A percentile compares a stretch with the other conserved stretches of the same genome.
These are phyloP conservation scores for Lentinus tigrinus DNA, from an alignment of 768 basidiomycete species.

Conservation along the genomic window DNA sequence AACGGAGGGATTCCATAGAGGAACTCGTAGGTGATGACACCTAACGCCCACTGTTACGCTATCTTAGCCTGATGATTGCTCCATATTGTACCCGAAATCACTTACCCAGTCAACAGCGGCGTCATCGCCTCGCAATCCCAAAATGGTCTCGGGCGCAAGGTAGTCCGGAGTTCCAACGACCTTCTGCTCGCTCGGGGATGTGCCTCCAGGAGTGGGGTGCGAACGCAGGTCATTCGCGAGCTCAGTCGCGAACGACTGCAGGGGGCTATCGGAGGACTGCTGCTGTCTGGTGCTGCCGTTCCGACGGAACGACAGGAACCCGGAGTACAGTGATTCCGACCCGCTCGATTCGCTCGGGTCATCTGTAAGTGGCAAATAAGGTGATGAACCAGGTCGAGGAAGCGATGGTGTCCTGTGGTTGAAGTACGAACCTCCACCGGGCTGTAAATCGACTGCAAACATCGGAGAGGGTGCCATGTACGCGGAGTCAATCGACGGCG, in stretches of 20 bases:
- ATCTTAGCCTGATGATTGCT: constrained; percentile 16
- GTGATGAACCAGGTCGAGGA: constrained; percentile 60
- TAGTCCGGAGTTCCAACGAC: constrained; percentile 99
- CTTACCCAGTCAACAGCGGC: constrained; percentile 95
- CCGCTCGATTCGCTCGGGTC: constrained; percentile 85
- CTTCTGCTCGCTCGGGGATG: constrained; percentile 84
- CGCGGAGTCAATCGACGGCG: constrained; percentile 78
- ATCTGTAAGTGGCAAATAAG: constrained; percentile 71
- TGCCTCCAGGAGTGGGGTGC: constrained; percentile 65
- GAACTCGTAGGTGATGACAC: constrained; percentile 98
- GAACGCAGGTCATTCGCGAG: constrained; percentile 81
- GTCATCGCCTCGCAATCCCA: constrained; percentile 94
- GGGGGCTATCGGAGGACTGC: constrained; percentile 63
- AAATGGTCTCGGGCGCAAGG: constrained; percentile 91
- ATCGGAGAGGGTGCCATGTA: constrained; percentile 77
- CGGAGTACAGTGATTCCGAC: constrained; percentile 67
- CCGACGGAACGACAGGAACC: constrained; percentile 49
- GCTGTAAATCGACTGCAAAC: constrained; percentile 51
- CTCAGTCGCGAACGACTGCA: constrained; percentile 86
- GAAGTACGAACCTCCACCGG: constrained; percentile 76
- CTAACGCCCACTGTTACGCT: constrained; percentile 85
- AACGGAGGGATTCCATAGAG: constrained; percentile 96
- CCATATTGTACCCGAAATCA: constrained; percentile 19
- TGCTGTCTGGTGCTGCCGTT: constrained; percentile 37
- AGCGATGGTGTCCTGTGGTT: constrained; percentile 60